Base-by-base conservation (phyloP, 148 eudicot genomes). In the Pharnaceum exiguum region DNA sequence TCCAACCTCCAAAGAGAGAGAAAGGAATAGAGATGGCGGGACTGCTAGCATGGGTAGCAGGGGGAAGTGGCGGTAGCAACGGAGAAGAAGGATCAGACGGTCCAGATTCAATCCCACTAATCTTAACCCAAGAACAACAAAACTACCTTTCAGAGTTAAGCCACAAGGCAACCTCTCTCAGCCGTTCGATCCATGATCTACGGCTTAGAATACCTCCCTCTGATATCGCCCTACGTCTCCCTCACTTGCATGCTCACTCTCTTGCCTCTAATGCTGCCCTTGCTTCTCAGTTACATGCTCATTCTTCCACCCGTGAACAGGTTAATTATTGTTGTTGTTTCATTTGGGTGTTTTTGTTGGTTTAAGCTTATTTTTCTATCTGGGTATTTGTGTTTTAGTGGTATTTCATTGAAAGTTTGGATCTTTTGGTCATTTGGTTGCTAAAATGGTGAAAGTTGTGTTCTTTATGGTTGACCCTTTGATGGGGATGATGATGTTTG, bases 161-260 rank as follows among this genome's bases (percentile, higher is more conserved):
- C 36, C 67, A 19, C 15, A 83, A 73, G 48, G 67, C 85, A 1
- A 57, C 79, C 21, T 63, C 81, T 45, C 80, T 93, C 19, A 78
- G 44, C 60, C 96, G 96, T 52, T 77, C 79, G 62, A 83, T 93
- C 71, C 81, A 83, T 60, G 98, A 93, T 78, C 84, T 93, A 50
- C 82, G 98, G 36, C 81, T 82, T 12, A 71, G 85, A 70, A 72
- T 93, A 55, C 96, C 95, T 46, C 89, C 96, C 12, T 84, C 86
- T 16, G 86, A 88, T 51, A 88, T 88, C 65, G 76, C 98, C 12
- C 77, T 77, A 45, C 91, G 97, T 50, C 83, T 90, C 11, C 95
- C 97, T 35, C 77, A 93, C 25, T 90, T 88, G 44, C 98, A 93
- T 71, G 96, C 98, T 8, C 95, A 88, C 55, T 93, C 98, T 7